These are phyloP conservation scores for Penicillium sp. DNA, from an alignment of 2,329 filamentous ascomycete species.

Conservation along the genomic window DNA sequence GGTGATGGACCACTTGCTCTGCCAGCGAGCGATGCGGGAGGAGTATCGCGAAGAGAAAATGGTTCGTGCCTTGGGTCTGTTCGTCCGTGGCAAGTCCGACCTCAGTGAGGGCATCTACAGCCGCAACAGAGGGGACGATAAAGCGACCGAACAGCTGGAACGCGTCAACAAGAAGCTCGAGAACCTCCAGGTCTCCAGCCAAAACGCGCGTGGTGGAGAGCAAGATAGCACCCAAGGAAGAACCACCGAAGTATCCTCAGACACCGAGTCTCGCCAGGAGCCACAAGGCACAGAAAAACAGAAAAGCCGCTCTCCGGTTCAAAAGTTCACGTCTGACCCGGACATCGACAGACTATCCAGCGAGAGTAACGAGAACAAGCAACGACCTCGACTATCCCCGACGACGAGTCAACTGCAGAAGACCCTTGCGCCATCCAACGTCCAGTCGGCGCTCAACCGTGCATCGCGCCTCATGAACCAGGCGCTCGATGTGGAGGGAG, in stretches of 20 bases:
- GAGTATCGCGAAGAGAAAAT: slow-evolving; percentile 24
- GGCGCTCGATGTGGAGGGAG: slow-evolving; percentile 20
- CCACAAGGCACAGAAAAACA: background rate
- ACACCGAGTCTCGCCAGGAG: background rate
- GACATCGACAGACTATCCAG: background rate
- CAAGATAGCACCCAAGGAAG: background rate
- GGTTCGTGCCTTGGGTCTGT: slow-evolving; percentile 21
- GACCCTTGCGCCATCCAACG: slow-evolving; percentile 14
- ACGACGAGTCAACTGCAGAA: slow-evolving; percentile 19
- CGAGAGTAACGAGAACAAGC: slow-evolving; percentile 7
- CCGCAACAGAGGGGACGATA: background rate
- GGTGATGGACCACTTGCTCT: slow-evolving; percentile 22
- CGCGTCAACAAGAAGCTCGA: slow-evolving; percentile 12
- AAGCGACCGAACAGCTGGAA: background rate
- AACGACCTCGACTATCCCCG: slow-evolving; percentile 14
- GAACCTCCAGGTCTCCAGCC: slow-evolving; percentile 7
- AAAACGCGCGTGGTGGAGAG: background rate
- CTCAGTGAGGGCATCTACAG: slow-evolving; percentile 19
- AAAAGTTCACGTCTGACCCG: slow-evolving; percentile 9
- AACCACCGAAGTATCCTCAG: background rate
- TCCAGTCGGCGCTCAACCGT: slow-evolving; percentile 18
- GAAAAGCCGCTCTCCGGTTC: slow-evolving; percentile 14
- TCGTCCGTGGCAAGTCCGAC: slow-evolving; percentile 21
- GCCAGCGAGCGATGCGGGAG: slow-evolving; percentile 21
- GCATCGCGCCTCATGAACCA: slow-evolving; percentile 18